Percentiles rank a stretch among this genome's conserved stretches.
Conservation (phyloP, 768 basidiomycete genomes). For the Tephrocybe sp. region DNA sequence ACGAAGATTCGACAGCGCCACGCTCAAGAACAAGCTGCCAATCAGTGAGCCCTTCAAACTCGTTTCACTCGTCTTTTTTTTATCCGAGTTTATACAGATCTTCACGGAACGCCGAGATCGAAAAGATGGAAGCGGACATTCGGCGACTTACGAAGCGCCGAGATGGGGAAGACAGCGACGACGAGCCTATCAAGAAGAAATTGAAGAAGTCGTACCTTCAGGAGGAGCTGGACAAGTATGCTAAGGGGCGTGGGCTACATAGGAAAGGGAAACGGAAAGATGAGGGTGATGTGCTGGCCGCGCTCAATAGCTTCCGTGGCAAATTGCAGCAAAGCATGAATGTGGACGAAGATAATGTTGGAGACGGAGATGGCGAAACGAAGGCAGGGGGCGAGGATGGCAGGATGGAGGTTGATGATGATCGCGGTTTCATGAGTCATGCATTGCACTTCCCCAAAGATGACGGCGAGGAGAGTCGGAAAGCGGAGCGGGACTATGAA, state of each 20-base stretch:
- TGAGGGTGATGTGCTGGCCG: conserved; percentile 69
- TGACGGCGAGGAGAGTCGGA: conserved; percentile 68
- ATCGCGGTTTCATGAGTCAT: conserved; percentile 73
- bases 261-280: conserved; percentile 59
- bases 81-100: conserved; percentile 38
- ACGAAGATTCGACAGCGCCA: conserved; percentile 76
- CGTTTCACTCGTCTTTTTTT: neutral
- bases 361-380: conserved; percentile 21
- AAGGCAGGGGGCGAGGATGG: conserved; percentile 38
- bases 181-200: conserved; percentile 58
- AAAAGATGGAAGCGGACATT: conserved; percentile 87
- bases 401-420: conserved; percentile 77
- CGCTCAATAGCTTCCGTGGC: conserved; percentile 67
- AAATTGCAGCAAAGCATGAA: conserved; percentile 53
- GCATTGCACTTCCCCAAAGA: conserved; percentile 77
- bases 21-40: conserved; percentile 64
- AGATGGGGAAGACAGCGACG: conserved; percentile 59
- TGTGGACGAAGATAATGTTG: conserved; percentile 22
- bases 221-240: conserved; percentile 82
- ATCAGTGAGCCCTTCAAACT: conserved; percentile 43
- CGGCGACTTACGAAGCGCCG: conserved; percentile 69
- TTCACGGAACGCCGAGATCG: conserved; percentile 73
- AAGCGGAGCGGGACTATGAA: conserved; percentile 85
- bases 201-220: conserved; percentile 71
- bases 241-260: conserved; percentile 60